Conservation (phyloP, 176 grass and related monocot genomes). For the Oryza punctata region DNA sequence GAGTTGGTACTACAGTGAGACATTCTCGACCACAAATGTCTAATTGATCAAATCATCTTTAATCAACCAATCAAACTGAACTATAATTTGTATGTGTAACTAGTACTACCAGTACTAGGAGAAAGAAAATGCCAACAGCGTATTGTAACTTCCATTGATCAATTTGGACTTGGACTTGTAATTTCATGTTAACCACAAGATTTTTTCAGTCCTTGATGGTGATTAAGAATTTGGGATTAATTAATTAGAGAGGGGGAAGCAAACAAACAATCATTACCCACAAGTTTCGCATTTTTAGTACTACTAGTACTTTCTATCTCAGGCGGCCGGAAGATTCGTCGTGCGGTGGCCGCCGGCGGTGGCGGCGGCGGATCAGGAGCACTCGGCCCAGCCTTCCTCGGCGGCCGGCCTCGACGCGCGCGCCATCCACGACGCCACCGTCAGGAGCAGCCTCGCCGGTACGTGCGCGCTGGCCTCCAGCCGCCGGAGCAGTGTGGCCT, state of each 20-base stretch:
- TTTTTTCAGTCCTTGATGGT: background rate
- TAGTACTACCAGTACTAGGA: no score
- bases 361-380: slow-evolving; percentile 24
- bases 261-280: slow-evolving; percentile 47
- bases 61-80: background rate
- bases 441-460: slow-evolving; percentile 44
- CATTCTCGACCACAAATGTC: slow-evolving; percentile 33
- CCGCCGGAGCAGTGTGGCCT: slow-evolving; percentile 26
- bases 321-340: background rate
- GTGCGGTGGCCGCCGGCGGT: background rate
- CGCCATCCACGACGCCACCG: slow-evolving; percentile 52
- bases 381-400: slow-evolving; percentile 78
- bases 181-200: slow-evolving; percentile 13
- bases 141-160: background rate
- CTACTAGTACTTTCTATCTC: background rate
- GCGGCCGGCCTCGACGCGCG: slow-evolving; percentile 19
- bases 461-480: slow-evolving; percentile 53
- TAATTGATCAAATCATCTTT: slow-evolving; percentile 7
- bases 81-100: background rate
- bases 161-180: background rate
- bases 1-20: background rate
- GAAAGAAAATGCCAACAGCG: no score
- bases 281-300: slow-evolving; percentile 4
- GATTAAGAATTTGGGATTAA: background rate
- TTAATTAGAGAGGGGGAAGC: background rate